Base-by-base conservation (phyloP, 1,139 yeast species). In the Sugiyamaella grinbergsii region DNA sequence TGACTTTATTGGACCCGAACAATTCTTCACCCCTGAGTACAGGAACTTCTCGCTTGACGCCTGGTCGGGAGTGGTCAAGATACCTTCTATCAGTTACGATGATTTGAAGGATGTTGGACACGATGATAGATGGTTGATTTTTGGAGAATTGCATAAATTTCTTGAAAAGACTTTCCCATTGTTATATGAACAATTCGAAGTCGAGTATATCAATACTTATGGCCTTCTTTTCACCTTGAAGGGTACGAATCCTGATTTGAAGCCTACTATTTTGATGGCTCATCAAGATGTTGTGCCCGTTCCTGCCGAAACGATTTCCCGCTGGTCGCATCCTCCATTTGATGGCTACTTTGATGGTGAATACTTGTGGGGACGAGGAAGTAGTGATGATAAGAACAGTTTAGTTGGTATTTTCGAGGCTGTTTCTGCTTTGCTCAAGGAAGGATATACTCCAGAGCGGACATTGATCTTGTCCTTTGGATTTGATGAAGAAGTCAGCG, bases 221-320 rank as follows among this genome's bases (percentile, higher is more conserved):
- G 93, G 90, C 0, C 71, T 87, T 55, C 75, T 87, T 19, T 79
- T 75, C 65, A 77, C 83, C 28, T 82, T 87, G 82, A 68, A 78
- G 56, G 95, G 95, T 10, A 63, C 79, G 0, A 69, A 81, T 54
- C 45, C 65, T 5, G 54, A 62, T 3, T 71, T 83, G 59, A 80
- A 82, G 64, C 95, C 95, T 4, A 56, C 83, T 24, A 62, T 87
- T 68, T 69, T 86, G 44, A 77, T 82, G 68, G 91, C 91, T 2
- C 96, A 88, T 66, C 88, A 82, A 64, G 95, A 87, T 63, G 86
- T 83, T 8, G 95, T 87, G 10, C 95, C 95, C 0, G 85, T 86
- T 13, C 85, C 82, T 61, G 64, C 67, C 24, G 81, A 73, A 24
- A 79, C 88, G 10, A 63, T 76, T 46, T 72, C 65, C 37, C 70